These are phyloP conservation scores for Hypoxylon cercidicola DNA, from an alignment of 495 filamentous ascomycete genomes.

Conservation along the genomic window DNA sequence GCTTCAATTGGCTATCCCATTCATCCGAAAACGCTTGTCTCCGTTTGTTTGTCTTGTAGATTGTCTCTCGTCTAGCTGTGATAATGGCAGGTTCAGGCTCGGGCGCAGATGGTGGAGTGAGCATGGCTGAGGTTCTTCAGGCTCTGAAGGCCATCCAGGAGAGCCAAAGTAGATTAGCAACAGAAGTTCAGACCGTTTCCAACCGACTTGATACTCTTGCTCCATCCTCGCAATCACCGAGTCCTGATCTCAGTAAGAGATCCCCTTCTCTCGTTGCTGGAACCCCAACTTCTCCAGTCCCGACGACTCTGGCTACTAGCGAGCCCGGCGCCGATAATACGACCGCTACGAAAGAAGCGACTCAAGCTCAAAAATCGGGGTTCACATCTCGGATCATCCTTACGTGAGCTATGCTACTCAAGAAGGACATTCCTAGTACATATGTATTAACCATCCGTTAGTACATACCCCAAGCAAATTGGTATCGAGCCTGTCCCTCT, in stretches of 20 bases:
- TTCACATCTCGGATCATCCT: constrained; percentile 73
- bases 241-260: constrained; percentile 30
- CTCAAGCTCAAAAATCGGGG: constrained; percentile 42
- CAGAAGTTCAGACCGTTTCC: constrained; percentile 72
- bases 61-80: constrained; percentile 17
- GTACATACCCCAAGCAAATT: constrained; percentile 92
- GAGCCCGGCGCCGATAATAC: constrained; percentile 35
- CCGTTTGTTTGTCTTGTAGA: constrained; percentile 5
- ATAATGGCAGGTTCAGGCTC: constrained; percentile 43
- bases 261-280: constrained; percentile 25
- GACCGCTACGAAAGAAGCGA: constrained; percentile 26
- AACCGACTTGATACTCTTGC: constrained; percentile 71
- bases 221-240: constrained; percentile 46
- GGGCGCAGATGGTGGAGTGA: constrained; percentile 27
- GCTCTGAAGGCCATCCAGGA: constrained; percentile 63
- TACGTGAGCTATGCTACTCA: constrained; percentile 51
- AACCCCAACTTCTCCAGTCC: constrained; percentile 23
- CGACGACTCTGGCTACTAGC: constrained; percentile 25
- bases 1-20: constrained; percentile 12
- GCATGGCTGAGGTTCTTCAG: constrained; percentile 63
- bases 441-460: constrained; percentile 56
- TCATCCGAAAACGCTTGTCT: constrained; percentile 7
- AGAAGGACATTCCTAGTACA: constrained; percentile 13
- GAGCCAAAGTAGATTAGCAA: constrained; percentile 67
- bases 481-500: constrained; percentile 91